These are phyloP conservation scores for Solanum habrochaites DNA, from an alignment of 257 asterid genomes.

Conservation along the genomic window DNA sequence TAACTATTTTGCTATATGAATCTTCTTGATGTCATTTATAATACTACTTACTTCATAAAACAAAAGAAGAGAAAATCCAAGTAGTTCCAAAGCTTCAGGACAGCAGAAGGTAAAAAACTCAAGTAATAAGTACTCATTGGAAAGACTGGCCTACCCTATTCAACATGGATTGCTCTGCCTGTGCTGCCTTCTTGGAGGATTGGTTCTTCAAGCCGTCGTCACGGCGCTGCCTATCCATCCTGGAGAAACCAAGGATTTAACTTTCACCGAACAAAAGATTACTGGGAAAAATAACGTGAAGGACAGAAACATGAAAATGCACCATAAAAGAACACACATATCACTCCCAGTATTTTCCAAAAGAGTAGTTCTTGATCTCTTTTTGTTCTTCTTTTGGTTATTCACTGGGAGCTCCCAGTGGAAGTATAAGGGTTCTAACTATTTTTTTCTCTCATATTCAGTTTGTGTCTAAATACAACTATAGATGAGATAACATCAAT, in stretches of 20 bases:
- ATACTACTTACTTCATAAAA: neutral
- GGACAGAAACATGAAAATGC: neutral
- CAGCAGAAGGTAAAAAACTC: neutral
- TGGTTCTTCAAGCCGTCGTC: constrained; percentile 83
- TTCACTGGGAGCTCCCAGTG: neutral
- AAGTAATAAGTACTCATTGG: neutral
- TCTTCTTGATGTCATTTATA: neutral
- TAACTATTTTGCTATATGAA: neutral
- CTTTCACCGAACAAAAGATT: neutral
- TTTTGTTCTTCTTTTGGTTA: neutral
- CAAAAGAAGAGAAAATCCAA: neutral
- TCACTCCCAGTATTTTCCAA: neutral
- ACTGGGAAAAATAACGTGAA: neutral
- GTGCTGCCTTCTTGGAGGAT: constrained; percentile 69
- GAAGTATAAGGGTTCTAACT: neutral
- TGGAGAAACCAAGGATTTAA: constrained; percentile 11
- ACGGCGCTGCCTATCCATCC: constrained; percentile 95
- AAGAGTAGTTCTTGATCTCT: neutral
- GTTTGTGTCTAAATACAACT: neutral
- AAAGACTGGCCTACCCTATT: constrained; percentile 44
- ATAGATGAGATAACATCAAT: neutral
- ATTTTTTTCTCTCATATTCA: neutral
- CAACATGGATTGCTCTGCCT: constrained; percentile 67
- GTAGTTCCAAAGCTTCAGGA: neutral
- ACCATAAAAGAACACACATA: neutral